Base-by-base conservation (phyloP, 441 rosid genomes). In the Pelargonium australe region DNA sequence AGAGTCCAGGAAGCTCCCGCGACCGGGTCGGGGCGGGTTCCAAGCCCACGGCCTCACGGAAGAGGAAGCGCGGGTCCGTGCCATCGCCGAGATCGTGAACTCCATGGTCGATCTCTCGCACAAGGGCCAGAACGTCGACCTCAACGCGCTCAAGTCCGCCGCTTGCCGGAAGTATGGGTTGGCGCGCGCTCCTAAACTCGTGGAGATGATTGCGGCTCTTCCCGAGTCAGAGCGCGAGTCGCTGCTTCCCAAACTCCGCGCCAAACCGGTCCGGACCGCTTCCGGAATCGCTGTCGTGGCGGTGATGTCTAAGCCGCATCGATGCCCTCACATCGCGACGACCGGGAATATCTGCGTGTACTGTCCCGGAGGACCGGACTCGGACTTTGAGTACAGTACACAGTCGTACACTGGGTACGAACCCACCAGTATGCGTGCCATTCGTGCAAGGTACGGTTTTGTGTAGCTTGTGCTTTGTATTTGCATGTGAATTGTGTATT, bases 361-460 rank as follows among this genome's bases (percentile, higher is more conserved):
- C 17, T 95, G 99, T 45, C 97, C 99, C 2, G 99, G 98, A 70
- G 98, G 99, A 28, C 99, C 98, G 7, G 99, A 95, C 72, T 95
- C 99, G 5, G 99, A 92, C 76, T 95, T 95, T 65, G 99, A 95
- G 86, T 95, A 95, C 65, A 95, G 98, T 75, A 95, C 99, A 23
- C 99, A 95, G 89, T 92, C 98, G 10, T 95, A 95, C 69, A 95
- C 98, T 68, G 98, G 99, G 12, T 95, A 95, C 25, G 99, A 95
- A 80, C 99, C 99, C 1, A 95, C 99, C 6, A 95, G 98, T 70
- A 95, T 95, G 99, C 92, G 97, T 49, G 98, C 99, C 7, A 95
- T 95, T 82, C 89, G 99, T 70, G 98, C 99, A 63, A 95, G 99
- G 99, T 94, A 45, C 70, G 66, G 71, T 34, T 68, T 68, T 60